Conservation (phyloP, 768 basidiomycete species). For the Phylloporus rhodoxanthus region DNA sequence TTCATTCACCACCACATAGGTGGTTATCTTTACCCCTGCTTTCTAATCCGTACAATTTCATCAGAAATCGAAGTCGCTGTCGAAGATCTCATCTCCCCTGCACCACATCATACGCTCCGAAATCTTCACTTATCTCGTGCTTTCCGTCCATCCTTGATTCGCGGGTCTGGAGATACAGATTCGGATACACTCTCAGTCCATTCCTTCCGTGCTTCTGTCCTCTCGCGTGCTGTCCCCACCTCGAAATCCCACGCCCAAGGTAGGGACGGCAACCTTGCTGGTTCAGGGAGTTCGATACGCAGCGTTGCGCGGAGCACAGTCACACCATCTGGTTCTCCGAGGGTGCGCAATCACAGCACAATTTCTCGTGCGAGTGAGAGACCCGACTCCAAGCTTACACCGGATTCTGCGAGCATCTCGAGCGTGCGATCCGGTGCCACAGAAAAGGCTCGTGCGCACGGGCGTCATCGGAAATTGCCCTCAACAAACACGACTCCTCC, state of each 20-base stretch:
- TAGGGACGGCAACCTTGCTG: slow-evolving; percentile 18
- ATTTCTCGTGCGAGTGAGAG: slow-evolving; percentile 30
- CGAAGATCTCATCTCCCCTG: slow-evolving; percentile 61
- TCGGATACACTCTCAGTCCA: slow-evolving; percentile 40
- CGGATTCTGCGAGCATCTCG: slow-evolving; percentile 31
- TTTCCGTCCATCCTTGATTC: slow-evolving; percentile 26
- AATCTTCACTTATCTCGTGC: slow-evolving; percentile 26
- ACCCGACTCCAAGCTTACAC: slow-evolving; percentile 73
- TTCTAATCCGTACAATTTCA: neutral
- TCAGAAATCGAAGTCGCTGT: slow-evolving; percentile 75
- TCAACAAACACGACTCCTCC: slow-evolving; percentile 12
- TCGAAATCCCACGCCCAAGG: slow-evolving; percentile 19
- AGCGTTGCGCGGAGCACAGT: slow-evolving; percentile 40
- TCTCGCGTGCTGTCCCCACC: slow-evolving; percentile 30
- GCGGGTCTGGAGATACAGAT: slow-evolving; percentile 28
- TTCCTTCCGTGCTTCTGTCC: slow-evolving; percentile 41
- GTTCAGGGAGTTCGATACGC: slow-evolving; percentile 39
- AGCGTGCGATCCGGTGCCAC: slow-evolving; percentile 23
- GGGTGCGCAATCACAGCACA: slow-evolving; percentile 25
- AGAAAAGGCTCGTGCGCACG: slow-evolving; percentile 20
- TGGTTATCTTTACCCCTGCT: neutral
- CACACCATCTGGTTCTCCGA: slow-evolving; percentile 10
- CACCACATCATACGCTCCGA: slow-evolving; percentile 26
- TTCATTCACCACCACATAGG: neutral
- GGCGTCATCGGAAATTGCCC: slow-evolving; percentile 21